Conservation (phyloP, 2,329 filamentous ascomycete genomes). For the Dothiorella sarmentorum region DNA sequence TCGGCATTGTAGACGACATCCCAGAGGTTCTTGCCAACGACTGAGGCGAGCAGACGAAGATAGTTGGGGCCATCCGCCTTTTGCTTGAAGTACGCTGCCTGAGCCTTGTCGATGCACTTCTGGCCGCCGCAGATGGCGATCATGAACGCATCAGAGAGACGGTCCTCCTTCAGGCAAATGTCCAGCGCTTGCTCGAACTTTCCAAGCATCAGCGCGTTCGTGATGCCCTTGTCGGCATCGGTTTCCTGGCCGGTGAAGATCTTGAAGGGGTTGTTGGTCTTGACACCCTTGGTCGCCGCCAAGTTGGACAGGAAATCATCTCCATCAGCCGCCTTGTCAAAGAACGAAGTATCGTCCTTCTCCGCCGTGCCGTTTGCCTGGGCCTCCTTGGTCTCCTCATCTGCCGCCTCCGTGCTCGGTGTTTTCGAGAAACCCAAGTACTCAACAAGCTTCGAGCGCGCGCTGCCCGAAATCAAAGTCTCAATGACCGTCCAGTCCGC, state of each 20-base stretch:
- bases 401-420: slow-evolving; percentile 44
- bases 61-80: slow-evolving; percentile 86
- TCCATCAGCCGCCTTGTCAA: slow-evolving; percentile 64
- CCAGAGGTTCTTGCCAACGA: slow-evolving; percentile 96
- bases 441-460: slow-evolving; percentile 80
- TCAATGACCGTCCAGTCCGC: slow-evolving; percentile 95
- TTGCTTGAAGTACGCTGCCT: slow-evolving; percentile 82
- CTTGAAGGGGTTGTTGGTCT: slow-evolving; percentile 91
- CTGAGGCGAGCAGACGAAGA: slow-evolving; percentile 80
- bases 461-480: slow-evolving; percentile 78
- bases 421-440: slow-evolving; percentile 80
- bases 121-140: slow-evolving; percentile 96
- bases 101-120: slow-evolving; percentile 89
- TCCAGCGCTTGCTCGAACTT: slow-evolving; percentile 88
- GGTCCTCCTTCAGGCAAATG: slow-evolving; percentile 81
- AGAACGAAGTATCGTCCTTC: slow-evolving; percentile 67
- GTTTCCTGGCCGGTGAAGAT: slow-evolving; percentile 83
- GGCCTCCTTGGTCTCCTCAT: slow-evolving; percentile 40
- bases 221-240: slow-evolving; percentile 79
- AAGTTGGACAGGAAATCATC: slow-evolving; percentile 86
- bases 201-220: slow-evolving; percentile 81
- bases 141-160: slow-evolving; percentile 94
- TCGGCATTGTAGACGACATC: slow-evolving; percentile 97
- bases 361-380: slow-evolving; percentile 45
- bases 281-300: slow-evolving; percentile 82